Percentiles rank a stretch among this genome's conserved stretches.
Evolutionary conservation across 441 rosid genomes (phyloP).

Genomic region (Adansonia rubrostipa): DNA sequence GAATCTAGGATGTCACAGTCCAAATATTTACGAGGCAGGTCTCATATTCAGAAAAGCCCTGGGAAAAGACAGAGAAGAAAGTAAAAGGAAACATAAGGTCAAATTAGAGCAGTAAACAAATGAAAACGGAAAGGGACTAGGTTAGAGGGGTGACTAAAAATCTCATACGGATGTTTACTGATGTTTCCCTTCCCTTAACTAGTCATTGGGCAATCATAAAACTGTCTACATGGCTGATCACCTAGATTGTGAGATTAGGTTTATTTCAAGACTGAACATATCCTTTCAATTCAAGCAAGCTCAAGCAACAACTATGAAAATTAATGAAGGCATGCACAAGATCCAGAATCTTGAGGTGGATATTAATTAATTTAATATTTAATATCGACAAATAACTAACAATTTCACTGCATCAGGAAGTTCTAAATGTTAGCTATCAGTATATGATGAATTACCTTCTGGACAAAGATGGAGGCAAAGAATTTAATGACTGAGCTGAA

Average conservation of each 20-base stretch:
- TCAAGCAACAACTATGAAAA: slow-evolving; percentile 2
- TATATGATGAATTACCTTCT: slow-evolving; percentile 46
- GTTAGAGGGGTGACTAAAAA: background rate
- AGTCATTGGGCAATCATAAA: background rate
- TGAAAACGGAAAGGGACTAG: background rate
- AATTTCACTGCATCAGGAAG: slow-evolving; percentile 23
- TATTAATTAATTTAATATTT: slow-evolving; percentile 9
- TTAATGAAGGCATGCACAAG: background rate
- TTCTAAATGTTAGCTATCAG: slow-evolving; percentile 31
- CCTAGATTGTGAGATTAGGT: background rate
- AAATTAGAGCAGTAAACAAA: background rate
- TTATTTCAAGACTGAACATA: background rate
- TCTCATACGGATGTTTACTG: background rate
- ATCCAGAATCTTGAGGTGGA: background rate
- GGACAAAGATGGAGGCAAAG: slow-evolving; percentile 47
- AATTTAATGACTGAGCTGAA: slow-evolving; percentile 37
- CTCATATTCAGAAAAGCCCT: background rate
- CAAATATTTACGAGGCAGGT: background rate
- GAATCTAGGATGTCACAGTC: background rate
- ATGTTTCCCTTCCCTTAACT: background rate
- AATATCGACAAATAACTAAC: slow-evolving; percentile 16
- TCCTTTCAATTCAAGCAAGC: background rate
- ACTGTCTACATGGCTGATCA: background rate
- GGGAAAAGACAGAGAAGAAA: background rate
- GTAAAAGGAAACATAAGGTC: background rate